Conservation (phyloP, 192 early-diverging fungal genomes). For the Dispira simplex region DNA sequence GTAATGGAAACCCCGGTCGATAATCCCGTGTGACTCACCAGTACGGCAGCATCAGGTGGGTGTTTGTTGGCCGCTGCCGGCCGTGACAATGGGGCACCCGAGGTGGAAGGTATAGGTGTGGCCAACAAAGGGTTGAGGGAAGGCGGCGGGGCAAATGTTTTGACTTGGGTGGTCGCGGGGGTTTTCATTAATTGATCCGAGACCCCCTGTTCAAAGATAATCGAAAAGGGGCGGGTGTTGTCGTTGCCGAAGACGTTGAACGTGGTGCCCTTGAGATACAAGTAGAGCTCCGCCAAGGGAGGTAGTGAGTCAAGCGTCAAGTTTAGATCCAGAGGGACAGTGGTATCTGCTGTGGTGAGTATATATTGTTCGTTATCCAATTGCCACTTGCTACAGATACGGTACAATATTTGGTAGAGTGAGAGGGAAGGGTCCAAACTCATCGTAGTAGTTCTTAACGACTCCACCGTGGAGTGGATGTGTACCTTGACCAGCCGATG, state of each 20-base stretch:
- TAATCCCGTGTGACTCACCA: background rate
- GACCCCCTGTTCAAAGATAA: slow-evolving; percentile 4
- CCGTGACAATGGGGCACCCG: background rate
- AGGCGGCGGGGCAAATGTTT: background rate
- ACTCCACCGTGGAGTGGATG: slow-evolving; percentile 53
- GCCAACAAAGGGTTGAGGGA: background rate
- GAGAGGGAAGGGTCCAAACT: slow-evolving; percentile 52
- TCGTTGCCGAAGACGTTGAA: slow-evolving; percentile 2
- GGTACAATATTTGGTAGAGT: slow-evolving; percentile 64
- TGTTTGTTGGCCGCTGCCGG: background rate
- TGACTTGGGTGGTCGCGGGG: background rate
- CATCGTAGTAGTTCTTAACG: slow-evolving; percentile 84
- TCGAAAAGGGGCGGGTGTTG: background rate
- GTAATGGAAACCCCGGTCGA: background rate
- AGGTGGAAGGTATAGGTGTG: background rate
- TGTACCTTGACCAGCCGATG: slow-evolving; percentile 36
- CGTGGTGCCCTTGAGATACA: slow-evolving; percentile 19
- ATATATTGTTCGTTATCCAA: slow-evolving; percentile 75
- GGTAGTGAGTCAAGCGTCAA: slow-evolving; percentile 50
- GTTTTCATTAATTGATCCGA: background rate
- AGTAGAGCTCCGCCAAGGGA: slow-evolving; percentile 18
- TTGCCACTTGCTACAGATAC: slow-evolving; percentile 78
- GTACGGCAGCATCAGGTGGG: background rate
- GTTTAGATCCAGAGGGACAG: slow-evolving; percentile 60
- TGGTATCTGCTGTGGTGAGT: slow-evolving; percentile 62